These are phyloP conservation scores for Paraphoma chrysanthemicola DNA, from an alignment of 2,329 filamentous ascomycete genomes.

Conservation along the genomic window DNA sequence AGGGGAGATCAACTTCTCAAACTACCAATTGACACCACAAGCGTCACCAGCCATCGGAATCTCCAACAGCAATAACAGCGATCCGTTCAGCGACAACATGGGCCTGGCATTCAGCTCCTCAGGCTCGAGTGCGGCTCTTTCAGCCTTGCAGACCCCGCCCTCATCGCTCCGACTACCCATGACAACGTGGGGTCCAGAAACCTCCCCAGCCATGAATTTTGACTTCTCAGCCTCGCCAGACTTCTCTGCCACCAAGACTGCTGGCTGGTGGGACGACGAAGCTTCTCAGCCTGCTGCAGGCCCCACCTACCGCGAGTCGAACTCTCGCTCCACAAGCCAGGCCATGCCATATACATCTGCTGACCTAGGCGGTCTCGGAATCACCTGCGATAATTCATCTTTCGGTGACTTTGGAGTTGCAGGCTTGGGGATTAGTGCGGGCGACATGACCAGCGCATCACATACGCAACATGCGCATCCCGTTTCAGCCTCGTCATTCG, in stretches of 20 bases:
- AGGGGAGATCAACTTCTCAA: conserved; percentile 27
- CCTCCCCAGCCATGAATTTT: conserved; percentile 38
- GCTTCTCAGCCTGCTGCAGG: conserved; percentile 18
- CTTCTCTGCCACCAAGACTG: conserved; percentile 28
- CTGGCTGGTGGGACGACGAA: conserved; percentile 39
- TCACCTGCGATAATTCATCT: conserved; percentile 34
- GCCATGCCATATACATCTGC: conserved; percentile 12
- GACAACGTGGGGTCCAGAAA: conserved; percentile 39
- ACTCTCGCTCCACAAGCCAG: conserved; percentile 24
- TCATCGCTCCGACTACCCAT: conserved; percentile 38
- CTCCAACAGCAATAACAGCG: conserved; percentile 18
- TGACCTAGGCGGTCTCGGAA: conserved; percentile 37
- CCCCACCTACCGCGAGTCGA: conserved; percentile 25
- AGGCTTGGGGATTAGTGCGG: conserved; percentile 11
- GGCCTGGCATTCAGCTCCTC: conserved; percentile 20
- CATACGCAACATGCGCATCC: not conserved
- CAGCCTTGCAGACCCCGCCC: conserved; percentile 48
- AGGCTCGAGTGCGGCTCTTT: conserved; percentile 35
- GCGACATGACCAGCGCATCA: not conserved
- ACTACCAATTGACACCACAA: conserved; percentile 45
- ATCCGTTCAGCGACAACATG: conserved; percentile 34
- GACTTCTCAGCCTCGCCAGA: conserved; percentile 41
- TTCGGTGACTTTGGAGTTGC: conserved; percentile 26
- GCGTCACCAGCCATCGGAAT: conserved; percentile 39
- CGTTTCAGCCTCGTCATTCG: conserved; percentile 23